Evolutionary conservation across 371 early-diverging fungal genomes (phyloP).

Genomic region (Chytridium lagenaria): DNA sequence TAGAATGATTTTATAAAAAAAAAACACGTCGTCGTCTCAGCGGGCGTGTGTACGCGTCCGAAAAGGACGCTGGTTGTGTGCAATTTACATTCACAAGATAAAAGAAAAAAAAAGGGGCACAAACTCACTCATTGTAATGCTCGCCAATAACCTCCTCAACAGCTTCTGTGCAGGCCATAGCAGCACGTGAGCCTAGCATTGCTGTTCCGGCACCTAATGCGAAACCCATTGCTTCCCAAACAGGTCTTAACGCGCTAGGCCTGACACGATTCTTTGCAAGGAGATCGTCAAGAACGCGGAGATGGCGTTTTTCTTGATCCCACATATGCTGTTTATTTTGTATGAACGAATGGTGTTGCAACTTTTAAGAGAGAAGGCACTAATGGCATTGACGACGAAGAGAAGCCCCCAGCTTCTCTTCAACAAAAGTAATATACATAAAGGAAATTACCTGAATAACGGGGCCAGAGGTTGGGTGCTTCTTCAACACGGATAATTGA

Average conservation of each 20-base stretch:
- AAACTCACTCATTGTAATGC: constrained; percentile 89
- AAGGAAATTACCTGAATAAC: constrained; percentile 67
- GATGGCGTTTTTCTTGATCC: constrained; percentile 91
- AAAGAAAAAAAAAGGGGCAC: neutral
- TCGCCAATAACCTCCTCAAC: constrained; percentile 97
- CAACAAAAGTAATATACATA: neutral
- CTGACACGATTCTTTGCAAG: constrained; percentile 79
- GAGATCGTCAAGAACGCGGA: constrained; percentile 77
- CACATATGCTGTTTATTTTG: constrained; percentile 79
- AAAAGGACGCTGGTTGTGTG: too few relatives aligned
- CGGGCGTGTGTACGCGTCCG: too few relatives aligned
- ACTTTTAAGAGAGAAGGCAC: too few relatives aligned
- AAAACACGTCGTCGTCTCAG: neutral
- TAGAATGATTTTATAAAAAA: neutral
- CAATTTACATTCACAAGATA: too few relatives aligned
- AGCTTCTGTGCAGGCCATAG: constrained; percentile 98
- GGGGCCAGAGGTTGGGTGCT: constrained; percentile 71
- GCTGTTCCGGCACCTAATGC: constrained; percentile 88
- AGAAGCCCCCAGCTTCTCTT: constrained; percentile 5
- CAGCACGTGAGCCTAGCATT: constrained; percentile 80
- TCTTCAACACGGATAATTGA: constrained; percentile 83
- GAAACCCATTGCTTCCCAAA: constrained; percentile 90
- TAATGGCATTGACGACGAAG: too few relatives aligned
- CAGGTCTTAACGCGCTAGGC: constrained; percentile 83
- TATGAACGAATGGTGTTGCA: neutral